Conservation (phyloP, 225 moss, liverwort and hornwort species). For the Pseudisothecium myosuroides region DNA sequence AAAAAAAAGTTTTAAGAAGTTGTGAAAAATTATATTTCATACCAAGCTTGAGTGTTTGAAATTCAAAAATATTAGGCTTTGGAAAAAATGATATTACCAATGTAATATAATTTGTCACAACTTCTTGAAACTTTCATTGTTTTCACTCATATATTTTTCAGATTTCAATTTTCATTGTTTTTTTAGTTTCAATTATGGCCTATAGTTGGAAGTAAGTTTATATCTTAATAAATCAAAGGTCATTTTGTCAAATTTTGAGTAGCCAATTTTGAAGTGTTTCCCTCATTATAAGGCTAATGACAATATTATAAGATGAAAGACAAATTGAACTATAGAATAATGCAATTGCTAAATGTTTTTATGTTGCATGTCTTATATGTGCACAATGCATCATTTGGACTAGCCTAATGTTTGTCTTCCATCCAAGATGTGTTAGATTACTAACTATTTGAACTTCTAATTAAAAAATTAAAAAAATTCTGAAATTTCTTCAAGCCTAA, state of each 20-base stretch:
- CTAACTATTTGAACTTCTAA: not conserved
- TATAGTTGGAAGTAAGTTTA: not conserved
- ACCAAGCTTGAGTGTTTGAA: not conserved
- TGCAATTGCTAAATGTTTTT: not conserved
- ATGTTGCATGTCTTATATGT: accelerated
- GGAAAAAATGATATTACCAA: not conserved
- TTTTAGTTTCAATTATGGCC: not conserved
- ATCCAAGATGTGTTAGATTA: not conserved
- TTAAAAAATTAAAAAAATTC: not conserved
- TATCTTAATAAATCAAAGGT: not conserved
- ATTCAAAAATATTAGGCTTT: not conserved
- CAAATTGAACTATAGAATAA: not conserved
- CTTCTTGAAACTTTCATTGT: not conserved
- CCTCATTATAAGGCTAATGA: accelerated
- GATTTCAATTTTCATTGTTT: not conserved
- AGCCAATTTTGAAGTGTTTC: not conserved
- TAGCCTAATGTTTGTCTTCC: not conserved
- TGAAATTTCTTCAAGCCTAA: not conserved
- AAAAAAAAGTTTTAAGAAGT: too few relatives aligned
- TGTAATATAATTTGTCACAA: too few relatives aligned
- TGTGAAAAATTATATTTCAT: not conserved
- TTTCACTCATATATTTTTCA: not conserved
- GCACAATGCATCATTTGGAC: too few relatives aligned
- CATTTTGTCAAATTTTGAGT: not conserved
- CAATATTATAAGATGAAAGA: not conserved